These are phyloP conservation scores for Geotrichum histeridarum DNA, from an alignment of 1,139 yeast species.

Conservation along the genomic window DNA sequence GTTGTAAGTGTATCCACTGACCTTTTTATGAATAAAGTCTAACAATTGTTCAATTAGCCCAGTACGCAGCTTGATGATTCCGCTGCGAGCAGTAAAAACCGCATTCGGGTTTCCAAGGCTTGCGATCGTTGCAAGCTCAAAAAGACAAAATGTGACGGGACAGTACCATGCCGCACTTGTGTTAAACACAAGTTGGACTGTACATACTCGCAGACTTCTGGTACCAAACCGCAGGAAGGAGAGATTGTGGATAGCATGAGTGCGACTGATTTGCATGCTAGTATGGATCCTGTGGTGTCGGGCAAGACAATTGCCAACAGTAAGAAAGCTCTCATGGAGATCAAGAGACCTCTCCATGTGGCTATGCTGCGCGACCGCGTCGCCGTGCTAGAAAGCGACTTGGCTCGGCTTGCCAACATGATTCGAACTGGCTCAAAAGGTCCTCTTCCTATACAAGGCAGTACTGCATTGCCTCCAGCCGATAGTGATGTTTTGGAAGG, in stretches of 20 bases:
- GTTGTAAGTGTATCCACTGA: neutral
- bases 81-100: slow-evolving; percentile 4
- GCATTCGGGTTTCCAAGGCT: slow-evolving; percentile 47
- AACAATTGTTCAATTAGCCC: neutral
- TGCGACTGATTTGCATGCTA: neutral
- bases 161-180: slow-evolving; percentile 52
- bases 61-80: neutral
- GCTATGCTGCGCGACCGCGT: slow-evolving; percentile 15
- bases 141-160: slow-evolving; percentile 60
- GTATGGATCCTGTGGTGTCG: neutral
- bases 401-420: slow-evolving; percentile 9
- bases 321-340: slow-evolving; percentile 8
- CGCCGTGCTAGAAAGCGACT: slow-evolving; percentile 14
- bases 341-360: slow-evolving; percentile 11
- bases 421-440: slow-evolving; percentile 3
- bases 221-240: neutral
- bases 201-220: slow-evolving; percentile 26
- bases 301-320: slow-evolving; percentile 10
- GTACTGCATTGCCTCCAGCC: neutral
- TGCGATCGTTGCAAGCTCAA: slow-evolving; percentile 58
- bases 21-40: neutral
- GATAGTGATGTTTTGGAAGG: neutral
- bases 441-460: neutral
- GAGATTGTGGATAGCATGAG: neutral
- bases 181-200: slow-evolving; percentile 45